Evolutionary conservation across 2,329 filamentous ascomycete genomes (phyloP), one percentile per base, ranked within the genome.

Genomic region (Epicoccum sorghinum): DNA sequence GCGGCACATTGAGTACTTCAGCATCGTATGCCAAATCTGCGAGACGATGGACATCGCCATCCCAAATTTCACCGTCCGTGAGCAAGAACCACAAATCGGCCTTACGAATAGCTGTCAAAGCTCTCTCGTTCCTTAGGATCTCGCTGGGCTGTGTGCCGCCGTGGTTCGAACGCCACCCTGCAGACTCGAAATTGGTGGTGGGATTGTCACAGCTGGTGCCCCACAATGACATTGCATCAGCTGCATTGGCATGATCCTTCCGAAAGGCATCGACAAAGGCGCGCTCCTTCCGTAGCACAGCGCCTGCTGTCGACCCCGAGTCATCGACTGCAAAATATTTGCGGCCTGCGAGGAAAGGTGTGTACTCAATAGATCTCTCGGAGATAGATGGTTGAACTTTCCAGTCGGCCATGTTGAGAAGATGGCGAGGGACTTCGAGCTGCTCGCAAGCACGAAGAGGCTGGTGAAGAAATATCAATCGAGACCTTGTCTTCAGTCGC

Each of bases 281-380:
- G 7, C 57, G 54, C 30, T 68, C 58, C 46, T 50, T 44, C n/a
- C 43, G 40, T 2, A 61, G 43, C 18, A 71, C 62, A 4, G 53
- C 40, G 12, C 61, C 57, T 4, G 42, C 38, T 8, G 67, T 71
- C 8, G 68, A 71, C 1, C 68, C 68, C 3, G 68, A 73, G 12
- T 70, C 66, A 46, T 73, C 70, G 22, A 71, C 66, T 22, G 71
- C 71, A 44, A 71, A 72, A 55, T 69, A 71, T 40, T 68, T 69
- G 37, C 62, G 62, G 14, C 63, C 54, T 18, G 50, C 38, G 1
- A 61, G 30, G 22, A 63, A 60, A 7, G 57, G 22, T 3, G 52
- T 57, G 24, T 58, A 50, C 48, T 65, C 52, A 23, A 60, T 36
- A 2, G 52, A 36, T 29, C 27, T 29, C 25, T 57, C 52, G 5